A percentile compares a stretch with the other conserved stretches of the same genome.
Evolutionary conservation across 768 basidiomycete genomes (phyloP).

Genomic region (Pulveroboletus ravenelii): DNA sequence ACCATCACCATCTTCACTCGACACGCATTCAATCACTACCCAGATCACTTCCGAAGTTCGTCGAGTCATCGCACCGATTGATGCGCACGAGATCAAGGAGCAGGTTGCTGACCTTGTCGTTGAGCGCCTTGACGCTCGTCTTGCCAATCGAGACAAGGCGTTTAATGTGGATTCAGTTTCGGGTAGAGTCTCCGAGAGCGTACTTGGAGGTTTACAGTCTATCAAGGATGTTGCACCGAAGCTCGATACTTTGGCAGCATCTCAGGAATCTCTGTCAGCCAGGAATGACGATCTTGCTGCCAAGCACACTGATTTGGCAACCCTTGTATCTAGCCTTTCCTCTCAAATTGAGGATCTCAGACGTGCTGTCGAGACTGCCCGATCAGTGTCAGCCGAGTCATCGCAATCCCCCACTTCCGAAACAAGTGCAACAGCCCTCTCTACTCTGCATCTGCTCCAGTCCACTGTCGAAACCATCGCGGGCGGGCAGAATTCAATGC

Average conservation of each 20-base stretch:
- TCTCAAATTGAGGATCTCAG: slow-evolving; percentile 41
- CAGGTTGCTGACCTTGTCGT: slow-evolving; percentile 86
- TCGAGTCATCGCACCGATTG: slow-evolving; percentile 67
- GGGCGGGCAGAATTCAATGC: slow-evolving; percentile 46
- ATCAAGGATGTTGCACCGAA: slow-evolving; percentile 36
- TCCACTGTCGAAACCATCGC: slow-evolving; percentile 44
- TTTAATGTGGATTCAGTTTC: slow-evolving; percentile 60
- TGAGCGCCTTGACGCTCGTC: slow-evolving; percentile 75
- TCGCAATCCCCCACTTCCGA: slow-evolving; percentile 13
- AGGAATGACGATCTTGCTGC: slow-evolving; percentile 35
- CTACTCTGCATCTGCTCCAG: slow-evolving; percentile 43
- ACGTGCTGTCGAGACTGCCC: slow-evolving; percentile 37
- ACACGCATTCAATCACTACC: slow-evolving; percentile 52
- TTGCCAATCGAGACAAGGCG: slow-evolving; percentile 70
- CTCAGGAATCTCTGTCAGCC: slow-evolving; percentile 40
- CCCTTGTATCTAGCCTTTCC: slow-evolving; percentile 46
- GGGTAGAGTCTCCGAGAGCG: slow-evolving; percentile 49
- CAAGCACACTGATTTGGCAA: slow-evolving; percentile 38
- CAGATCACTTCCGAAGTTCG: slow-evolving; percentile 68
- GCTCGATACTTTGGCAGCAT: slow-evolving; percentile 38
- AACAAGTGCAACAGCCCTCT: slow-evolving; percentile 26
- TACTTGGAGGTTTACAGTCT: slow-evolving; percentile 43
- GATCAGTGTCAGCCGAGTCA: slow-evolving; percentile 16
- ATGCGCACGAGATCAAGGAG: slow-evolving; percentile 84
- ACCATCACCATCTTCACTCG: slow-evolving; percentile 40